These are phyloP conservation scores for Fusarium illudens DNA, from an alignment of 2,329 filamentous ascomycete species.

Conservation along the genomic window DNA sequence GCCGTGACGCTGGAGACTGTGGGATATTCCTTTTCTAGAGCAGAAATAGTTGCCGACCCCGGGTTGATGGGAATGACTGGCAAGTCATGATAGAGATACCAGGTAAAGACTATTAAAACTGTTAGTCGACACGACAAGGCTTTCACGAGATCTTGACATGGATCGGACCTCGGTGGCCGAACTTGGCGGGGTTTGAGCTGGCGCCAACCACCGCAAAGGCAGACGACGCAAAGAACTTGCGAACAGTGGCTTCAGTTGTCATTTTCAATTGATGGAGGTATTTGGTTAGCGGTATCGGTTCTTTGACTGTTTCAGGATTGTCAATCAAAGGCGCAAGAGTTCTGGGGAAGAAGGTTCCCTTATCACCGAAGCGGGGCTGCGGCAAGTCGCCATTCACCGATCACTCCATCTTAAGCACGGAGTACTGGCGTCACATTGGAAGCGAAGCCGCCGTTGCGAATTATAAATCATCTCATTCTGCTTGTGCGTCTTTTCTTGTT, in stretches of 20 bases:
- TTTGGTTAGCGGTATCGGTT: neutral
- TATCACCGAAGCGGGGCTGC: slow-evolving; percentile 36
- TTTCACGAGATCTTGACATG: neutral
- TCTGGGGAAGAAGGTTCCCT: slow-evolving; percentile 23
- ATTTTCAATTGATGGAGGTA: slow-evolving; percentile 46
- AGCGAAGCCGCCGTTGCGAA: neutral
- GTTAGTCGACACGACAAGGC: neutral
- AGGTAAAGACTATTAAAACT: slow-evolving; percentile 75
- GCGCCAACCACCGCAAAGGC: slow-evolving; percentile 91
- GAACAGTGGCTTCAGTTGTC: slow-evolving; percentile 75
- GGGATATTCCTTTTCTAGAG: slow-evolving; percentile 64
- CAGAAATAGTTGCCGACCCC: slow-evolving; percentile 68
- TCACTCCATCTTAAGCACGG: neutral
- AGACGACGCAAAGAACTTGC: slow-evolving; percentile 80
- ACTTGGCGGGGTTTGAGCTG: slow-evolving; percentile 84
- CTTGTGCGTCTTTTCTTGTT: neutral
- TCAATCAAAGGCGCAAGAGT: neutral
- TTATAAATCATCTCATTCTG: neutral
- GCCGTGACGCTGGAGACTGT: slow-evolving; percentile 72
- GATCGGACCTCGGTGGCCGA: slow-evolving; percentile 80
- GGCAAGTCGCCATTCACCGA: slow-evolving; percentile 29
- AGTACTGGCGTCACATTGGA: neutral
- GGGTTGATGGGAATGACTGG: slow-evolving; percentile 88
- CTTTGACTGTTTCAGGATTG: neutral
- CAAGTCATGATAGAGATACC: slow-evolving; percentile 83